A percentile compares a stretch with the other conserved stretches of the same genome.
Conservation (phyloP, 495 filamentous ascomycete genomes). For the Sordaria brevicollis region DNA sequence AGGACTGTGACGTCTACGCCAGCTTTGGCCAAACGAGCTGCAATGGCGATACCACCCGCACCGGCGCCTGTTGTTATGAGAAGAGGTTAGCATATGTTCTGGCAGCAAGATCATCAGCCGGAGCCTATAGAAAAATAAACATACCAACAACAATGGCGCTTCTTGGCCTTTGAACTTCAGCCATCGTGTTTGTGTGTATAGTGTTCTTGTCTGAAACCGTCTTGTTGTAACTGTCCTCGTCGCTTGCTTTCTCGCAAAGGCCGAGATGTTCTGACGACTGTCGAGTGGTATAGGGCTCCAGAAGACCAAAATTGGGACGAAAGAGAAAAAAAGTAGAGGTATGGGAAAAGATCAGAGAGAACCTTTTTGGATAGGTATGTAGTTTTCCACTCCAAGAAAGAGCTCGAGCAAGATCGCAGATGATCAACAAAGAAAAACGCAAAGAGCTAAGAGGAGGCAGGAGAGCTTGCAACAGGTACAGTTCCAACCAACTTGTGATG, state of each 20-base stretch:
- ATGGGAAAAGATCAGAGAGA: background rate
- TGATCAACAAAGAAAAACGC: background rate
- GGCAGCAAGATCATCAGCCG: background rate
- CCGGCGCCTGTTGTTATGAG: conserved; percentile 42
- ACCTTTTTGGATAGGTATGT: background rate
- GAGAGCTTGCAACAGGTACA: background rate
- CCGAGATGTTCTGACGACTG: background rate
- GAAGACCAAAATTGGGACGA: background rate
- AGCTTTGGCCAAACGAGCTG: conserved; percentile 55
- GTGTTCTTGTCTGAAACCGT: background rate
- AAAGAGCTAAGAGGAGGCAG: background rate
- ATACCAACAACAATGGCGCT: conserved; percentile 8
- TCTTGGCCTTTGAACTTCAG: background rate
- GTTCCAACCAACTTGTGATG: background rate
- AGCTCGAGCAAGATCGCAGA: background rate
- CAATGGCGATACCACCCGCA: conserved; percentile 55
- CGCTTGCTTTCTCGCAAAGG: background rate
- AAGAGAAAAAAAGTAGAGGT: background rate
- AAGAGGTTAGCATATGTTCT: background rate
- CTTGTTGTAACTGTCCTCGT: background rate
- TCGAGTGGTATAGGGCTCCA: background rate
- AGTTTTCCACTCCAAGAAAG: background rate
- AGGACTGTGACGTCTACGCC: conserved; percentile 56
- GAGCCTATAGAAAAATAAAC: background rate
- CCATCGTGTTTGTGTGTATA: background rate